Evolutionary conservation across 768 basidiomycete genomes (phyloP).

Genomic region (Boletus subparvulus): DNA sequence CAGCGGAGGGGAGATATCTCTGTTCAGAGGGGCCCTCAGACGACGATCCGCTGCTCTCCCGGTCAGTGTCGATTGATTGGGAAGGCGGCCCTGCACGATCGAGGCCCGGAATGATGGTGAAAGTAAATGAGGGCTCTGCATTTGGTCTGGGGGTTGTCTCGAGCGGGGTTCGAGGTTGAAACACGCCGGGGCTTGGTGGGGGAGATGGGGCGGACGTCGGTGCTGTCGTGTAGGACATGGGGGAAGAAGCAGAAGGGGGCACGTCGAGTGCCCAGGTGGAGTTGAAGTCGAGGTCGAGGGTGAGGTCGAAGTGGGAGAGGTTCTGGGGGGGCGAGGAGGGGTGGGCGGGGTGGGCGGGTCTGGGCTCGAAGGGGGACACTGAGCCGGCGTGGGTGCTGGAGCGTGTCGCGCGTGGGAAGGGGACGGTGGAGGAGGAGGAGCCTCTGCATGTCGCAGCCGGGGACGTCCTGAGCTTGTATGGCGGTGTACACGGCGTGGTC

Average conservation of each 20-base stretch:
- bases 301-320: slow-evolving; percentile 10
- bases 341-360: slow-evolving; percentile 6
- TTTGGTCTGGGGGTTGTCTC: slow-evolving; percentile 1
- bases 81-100: slow-evolving; percentile 8
- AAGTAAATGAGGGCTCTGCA: slow-evolving; percentile 5
- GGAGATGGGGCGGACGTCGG: slow-evolving; percentile 10
- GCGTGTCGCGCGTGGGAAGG: slow-evolving; percentile 16
- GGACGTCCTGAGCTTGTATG: neutral
- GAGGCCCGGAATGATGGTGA: neutral
- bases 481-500: slow-evolving; percentile 30
- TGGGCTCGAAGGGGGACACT: slow-evolving; percentile 21
- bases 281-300: slow-evolving; percentile 26
- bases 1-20: slow-evolving; percentile 1
- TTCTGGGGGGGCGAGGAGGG: neutral
- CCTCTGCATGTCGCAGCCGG: neutral
- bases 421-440: slow-evolving; percentile 17
- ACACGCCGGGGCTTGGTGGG: slow-evolving; percentile 14
- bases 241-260: slow-evolving; percentile 16
- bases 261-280: slow-evolving; percentile 16
- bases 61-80: neutral
- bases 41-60: slow-evolving; percentile 14
- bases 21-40: neutral
- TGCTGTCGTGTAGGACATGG: slow-evolving; percentile 26
- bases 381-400: slow-evolving; percentile 13
- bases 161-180: neutral